Base-by-base conservation (phyloP, 768 basidiomycete species). In the Rhodotorula taiwanensis region DNA sequence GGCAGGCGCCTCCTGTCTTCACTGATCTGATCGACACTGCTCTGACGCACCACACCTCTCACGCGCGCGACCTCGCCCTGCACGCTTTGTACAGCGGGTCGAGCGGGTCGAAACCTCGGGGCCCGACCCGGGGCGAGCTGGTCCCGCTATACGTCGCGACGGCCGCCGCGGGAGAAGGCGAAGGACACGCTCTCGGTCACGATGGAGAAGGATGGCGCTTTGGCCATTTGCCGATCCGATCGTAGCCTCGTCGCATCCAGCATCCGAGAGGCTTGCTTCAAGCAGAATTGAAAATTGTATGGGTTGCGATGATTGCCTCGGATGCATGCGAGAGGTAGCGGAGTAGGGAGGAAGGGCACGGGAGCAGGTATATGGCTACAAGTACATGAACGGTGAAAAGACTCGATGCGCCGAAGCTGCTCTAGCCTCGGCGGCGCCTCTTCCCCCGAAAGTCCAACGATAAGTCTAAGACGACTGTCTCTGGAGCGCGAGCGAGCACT, bases 21-120 rank as follows among this genome's bases (percentile, higher is more conserved):
- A 39, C 31, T 15, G 31, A 36, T 20, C 44, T 58, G 25, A 56
- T 64, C 52, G 39, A 42, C 18, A 27, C 57, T 11, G 52, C 63
- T 25, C 44, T 60, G 20, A 25, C 34, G 14, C 43, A 52, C 51
- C 58, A 60, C 51, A 64, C 63, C 16, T 60, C 58, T 9, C 57
- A 59, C 30, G 57, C 63, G 30, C 57, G 63, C 30, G 53, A 58
- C 13, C 52, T 55, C 4, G 55, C 63, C 14, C 63, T 64, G 41
- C 43, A 50, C 16, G 48, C 63, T 25, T 48, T 60, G 4, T 64
- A 64, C 58, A 36, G 31, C 9, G 21, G 43, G 18, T 5, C 39
- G n/a, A 28, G 31, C 28, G 53, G 58, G 14, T 21, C 42, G 31
- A 64, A 64, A 28, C 63, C 63, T 5, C 48, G 39, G 20, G 50